phyloP scores from a whole-genome alignment of 495 filamentous ascomycete species.

The Oidiodendron maius region DNA sequence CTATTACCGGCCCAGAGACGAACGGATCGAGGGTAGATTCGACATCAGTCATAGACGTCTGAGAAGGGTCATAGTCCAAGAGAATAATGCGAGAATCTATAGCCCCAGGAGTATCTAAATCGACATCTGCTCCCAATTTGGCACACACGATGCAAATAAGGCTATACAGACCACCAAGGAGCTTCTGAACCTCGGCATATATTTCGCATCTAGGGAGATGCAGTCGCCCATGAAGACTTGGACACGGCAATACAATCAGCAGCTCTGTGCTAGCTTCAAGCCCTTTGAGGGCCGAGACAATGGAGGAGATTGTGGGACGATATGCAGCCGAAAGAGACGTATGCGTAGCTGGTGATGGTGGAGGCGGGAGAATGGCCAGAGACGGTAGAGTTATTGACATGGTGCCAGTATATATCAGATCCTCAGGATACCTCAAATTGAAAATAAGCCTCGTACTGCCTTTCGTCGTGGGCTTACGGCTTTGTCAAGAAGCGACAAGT shows the following conservation, averaged over 20 bases:
- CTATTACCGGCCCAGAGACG: slow-evolving; percentile 52
- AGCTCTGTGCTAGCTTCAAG: slow-evolving; percentile 34
- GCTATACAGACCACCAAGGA: slow-evolving; percentile 73
- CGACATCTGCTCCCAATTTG: slow-evolving; percentile 43
- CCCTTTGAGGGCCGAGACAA: slow-evolving; percentile 37
- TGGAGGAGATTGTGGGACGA: slow-evolving; percentile 42
- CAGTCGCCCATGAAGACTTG: slow-evolving; percentile 39
- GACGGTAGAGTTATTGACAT: slow-evolving; percentile 31
- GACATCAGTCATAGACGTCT: neutral
- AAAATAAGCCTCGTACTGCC: too few relatives aligned
- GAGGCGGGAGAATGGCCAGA: slow-evolving; percentile 52
- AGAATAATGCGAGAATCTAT: slow-evolving; percentile 76
- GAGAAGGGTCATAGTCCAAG: slow-evolving; percentile 36
- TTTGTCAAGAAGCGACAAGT: too few relatives aligned
- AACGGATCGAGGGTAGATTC: slow-evolving; percentile 15
- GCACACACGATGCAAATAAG: slow-evolving; percentile 64
- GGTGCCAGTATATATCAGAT: slow-evolving; percentile 3
- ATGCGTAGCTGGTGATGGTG: slow-evolving; percentile 40
- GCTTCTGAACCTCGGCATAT: slow-evolving; percentile 57
- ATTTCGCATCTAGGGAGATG: slow-evolving; percentile 43
- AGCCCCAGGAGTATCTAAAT: slow-evolving; percentile 62
- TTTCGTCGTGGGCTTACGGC: too few relatives aligned
- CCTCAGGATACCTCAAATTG: too few relatives aligned
- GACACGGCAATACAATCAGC: slow-evolving; percentile 47
- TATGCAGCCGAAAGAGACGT: slow-evolving; percentile 49